Conservation (phyloP, 2,329 filamentous ascomycete species). For the Arthrocladium fulminans region DNA sequence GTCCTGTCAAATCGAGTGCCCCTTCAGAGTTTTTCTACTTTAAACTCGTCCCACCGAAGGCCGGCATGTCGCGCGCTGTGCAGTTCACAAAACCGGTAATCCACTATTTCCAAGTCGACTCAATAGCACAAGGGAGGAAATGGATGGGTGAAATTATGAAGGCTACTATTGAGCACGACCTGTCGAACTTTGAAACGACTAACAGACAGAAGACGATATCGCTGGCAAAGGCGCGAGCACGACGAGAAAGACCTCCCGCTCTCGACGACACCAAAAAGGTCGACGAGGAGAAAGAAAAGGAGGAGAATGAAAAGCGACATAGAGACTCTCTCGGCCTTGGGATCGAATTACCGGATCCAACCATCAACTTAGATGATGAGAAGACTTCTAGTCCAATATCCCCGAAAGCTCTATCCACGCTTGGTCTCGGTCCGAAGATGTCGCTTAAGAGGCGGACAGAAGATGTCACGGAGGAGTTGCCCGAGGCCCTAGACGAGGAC, state of each 20-base stretch:
- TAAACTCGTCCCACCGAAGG: slow-evolving; percentile 86
- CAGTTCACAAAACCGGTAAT: slow-evolving; percentile 97
- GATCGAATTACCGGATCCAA: not conserved
- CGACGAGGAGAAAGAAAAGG: slow-evolving; percentile 50
- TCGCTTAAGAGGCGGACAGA: not conserved
- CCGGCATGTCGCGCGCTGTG: slow-evolving; percentile 78
- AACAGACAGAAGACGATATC: slow-evolving; percentile 97
- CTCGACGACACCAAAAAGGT: slow-evolving; percentile 32
- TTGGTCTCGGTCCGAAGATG: not conserved
- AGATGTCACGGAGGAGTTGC: not conserved
- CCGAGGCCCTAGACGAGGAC: not conserved
- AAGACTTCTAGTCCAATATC: not conserved
- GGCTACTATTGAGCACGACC: slow-evolving; percentile 90
- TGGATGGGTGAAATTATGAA: slow-evolving; percentile 99
- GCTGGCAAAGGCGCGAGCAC: slow-evolving; percentile 73
- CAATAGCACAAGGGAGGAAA: slow-evolving; percentile 72
- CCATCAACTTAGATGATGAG: not conserved
- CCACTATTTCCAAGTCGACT: slow-evolving; percentile 95
- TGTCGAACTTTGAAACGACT: slow-evolving; percentile 63
- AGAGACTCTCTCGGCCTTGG: slow-evolving; percentile 1
- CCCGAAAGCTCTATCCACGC: not conserved
- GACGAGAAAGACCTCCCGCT: slow-evolving; percentile 82
- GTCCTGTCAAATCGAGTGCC: not conserved
- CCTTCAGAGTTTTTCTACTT: slow-evolving; percentile 75
- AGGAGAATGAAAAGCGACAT: slow-evolving; percentile 9